Evolutionary conservation across 1,284 basidiomycete species (phyloP).

Genomic region (Phlebopus sp.): DNA sequence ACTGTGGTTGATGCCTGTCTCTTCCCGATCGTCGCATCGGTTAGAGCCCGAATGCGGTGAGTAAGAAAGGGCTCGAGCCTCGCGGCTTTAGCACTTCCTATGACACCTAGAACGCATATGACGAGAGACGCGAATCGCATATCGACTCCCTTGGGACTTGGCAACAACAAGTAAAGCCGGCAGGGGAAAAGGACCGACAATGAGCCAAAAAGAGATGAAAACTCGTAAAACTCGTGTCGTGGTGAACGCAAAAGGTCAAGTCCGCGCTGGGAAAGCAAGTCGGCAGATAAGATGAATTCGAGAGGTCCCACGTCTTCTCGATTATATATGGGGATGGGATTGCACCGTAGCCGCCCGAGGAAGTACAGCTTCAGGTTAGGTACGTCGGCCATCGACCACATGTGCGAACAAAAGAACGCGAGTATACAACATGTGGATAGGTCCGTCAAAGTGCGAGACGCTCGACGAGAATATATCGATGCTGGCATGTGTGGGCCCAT

Average conservation of each 20-base stretch:
- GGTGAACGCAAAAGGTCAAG: not conserved
- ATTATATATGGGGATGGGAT: not conserved
- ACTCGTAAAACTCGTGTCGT: slow-evolving; percentile 1
- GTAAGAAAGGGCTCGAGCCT: slow-evolving; percentile 1
- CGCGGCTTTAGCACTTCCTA: slow-evolving; percentile 1
- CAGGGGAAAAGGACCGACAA: not conserved
- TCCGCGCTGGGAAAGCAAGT: slow-evolving; percentile 1
- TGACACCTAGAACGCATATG: slow-evolving; percentile 7
- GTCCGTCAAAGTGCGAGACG: too few species aligned
- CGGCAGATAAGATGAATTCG: not conserved
- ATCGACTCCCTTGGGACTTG: slow-evolving; percentile 4
- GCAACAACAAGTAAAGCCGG: not conserved
- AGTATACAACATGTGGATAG: too few species aligned
- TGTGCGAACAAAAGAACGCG: too few species aligned
- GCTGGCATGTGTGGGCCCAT: too few species aligned
- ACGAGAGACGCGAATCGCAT: slow-evolving; percentile 14
- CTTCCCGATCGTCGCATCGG: not conserved
- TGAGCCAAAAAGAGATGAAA: not conserved
- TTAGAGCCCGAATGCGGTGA: not conserved
- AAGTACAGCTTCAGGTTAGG: not conserved
- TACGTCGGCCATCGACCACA: too few species aligned
- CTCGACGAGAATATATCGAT: too few species aligned
- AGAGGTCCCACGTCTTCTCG: not conserved
- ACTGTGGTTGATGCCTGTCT: slow-evolving; percentile 20
- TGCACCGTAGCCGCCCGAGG: not conserved